Evolutionary conservation across 768 basidiomycete species (phyloP), one percentile per base, ranked within the genome.

Genomic region (Nevesoporus exiguus): DNA sequence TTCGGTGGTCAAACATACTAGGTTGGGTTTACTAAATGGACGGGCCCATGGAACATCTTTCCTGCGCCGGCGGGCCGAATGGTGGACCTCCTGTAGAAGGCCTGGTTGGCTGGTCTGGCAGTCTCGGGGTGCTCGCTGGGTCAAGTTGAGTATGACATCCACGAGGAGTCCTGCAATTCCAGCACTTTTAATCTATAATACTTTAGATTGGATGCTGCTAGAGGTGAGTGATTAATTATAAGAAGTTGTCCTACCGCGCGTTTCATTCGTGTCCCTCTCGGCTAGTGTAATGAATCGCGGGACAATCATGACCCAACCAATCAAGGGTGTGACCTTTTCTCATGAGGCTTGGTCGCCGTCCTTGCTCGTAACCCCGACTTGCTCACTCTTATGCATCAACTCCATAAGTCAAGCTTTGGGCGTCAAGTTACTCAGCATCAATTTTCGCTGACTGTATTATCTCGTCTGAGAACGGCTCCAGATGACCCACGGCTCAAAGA

Each of bases 401-500:
- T 24, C 46, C 31, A 40, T 44, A 24, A 40, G 40, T 39, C 46
- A 21, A 24, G 9, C 14, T n/a, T 37, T 14, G 21, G n/a, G 22
- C 7, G 8, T 21, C n/a, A 25, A 10, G 30, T 49, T 47, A 52
- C 33, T 57, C 59, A 51, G 40, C 45, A 5, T 15, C 22, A 3
- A 21, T 15, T 7, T 15, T 19, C 2, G 34, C 51, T 50, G 39
- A 30, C 54, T 27, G 25, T 24, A 2, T 3, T 36, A 49, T 27
- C 51, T 11, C 14, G n/a, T 24, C 52, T 47, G 55, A 47, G 24
- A 22, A 34, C 17, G 30, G 39, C 15, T n/a, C 45, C 48, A 51
- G 39, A 6, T 5, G 13, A 29, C 1, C 25, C n/a, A 31, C 49
- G 56, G 62, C 36, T 47, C 55, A 56, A 59, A 30, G 45, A 50